These are phyloP conservation scores for Arthroderma sp. DNA, from an alignment of 2,329 filamentous ascomycete species.

Conservation along the genomic window DNA sequence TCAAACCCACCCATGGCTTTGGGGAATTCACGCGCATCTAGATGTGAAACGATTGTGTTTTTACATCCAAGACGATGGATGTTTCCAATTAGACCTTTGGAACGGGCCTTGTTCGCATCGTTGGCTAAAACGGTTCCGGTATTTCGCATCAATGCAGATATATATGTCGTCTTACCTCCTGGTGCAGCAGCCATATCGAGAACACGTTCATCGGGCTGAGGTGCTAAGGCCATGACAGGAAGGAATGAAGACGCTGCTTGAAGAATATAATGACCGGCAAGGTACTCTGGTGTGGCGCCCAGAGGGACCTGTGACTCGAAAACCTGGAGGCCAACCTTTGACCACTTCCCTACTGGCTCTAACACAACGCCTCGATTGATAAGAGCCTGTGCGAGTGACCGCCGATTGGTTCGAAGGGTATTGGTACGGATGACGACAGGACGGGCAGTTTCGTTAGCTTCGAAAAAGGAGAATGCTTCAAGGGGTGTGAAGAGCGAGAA, in stretches of 20 bases:
- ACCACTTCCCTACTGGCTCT: constrained; percentile 97
- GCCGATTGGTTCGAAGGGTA: constrained; percentile 63
- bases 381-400: constrained; percentile 78
- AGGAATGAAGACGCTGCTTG: constrained; percentile 95
- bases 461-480: constrained; percentile 96
- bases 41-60: constrained; percentile 90
- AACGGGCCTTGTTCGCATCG: constrained; percentile 83
- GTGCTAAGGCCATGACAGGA: constrained; percentile 91
- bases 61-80: constrained; percentile 86
- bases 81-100: constrained; percentile 96
- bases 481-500: constrained; percentile 82
- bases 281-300: constrained; percentile 91
- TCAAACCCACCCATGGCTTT: constrained; percentile 93
- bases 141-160: constrained; percentile 96
- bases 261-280: constrained; percentile 94
- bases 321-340: constrained; percentile 90
- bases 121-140: constrained; percentile 93
- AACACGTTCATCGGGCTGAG: constrained; percentile 81
- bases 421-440: constrained; percentile 96
- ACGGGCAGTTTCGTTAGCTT: constrained; percentile 89
- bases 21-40: constrained; percentile 88
- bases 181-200: constrained; percentile 93
- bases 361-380: constrained; percentile 95
- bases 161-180: constrained; percentile 90
- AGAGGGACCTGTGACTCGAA: constrained; percentile 82